Evolutionary conservation across 1,284 basidiomycete species (phyloP), one percentile per base, ranked within the genome.

Genomic region (Ceratobasidium sp.): DNA sequence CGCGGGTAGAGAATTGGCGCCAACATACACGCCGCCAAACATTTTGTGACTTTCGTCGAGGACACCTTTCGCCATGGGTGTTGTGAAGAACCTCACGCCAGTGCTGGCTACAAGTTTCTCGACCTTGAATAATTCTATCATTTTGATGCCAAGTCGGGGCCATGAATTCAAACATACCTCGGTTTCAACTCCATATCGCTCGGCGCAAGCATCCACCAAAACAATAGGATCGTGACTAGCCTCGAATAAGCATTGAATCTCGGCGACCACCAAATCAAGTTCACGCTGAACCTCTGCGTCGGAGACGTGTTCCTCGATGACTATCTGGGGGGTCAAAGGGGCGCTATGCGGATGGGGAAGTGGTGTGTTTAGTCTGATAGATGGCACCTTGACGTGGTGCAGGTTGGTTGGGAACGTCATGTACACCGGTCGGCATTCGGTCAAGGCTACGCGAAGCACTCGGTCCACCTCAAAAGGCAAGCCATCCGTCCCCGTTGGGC

Each of bases 11-110:
- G 87, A 91, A 77, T 94, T 87, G 3, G 87, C 87, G 1, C 95
- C 94, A 45, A 94, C 86, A 78, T 95, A 95, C 74, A 93, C 92
- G 16, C 96, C 96, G 70, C 95, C 95, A 80, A 92, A 98, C n/a
- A 93, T 87, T 21, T 88, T 85, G 73, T 92, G 89, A 53, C 85
- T 84, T 81, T 98, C 97, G 75, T 89, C 86, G 14, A 97, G 82
- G 0, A 90, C 85, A 0, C 90, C 88, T 81, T 97, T 97, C 48
- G 94, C 96, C 95, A 97, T 96, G 0, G 94, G 94, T 0, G 94
- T 87, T 16, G 88, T 90, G 90, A 71, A 96, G 91, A 57, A 94
- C 58, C 80, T 88, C 81, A 92, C 92, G 3, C 87, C 87, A 6
- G 92, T 93, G 59, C 84, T 84, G 72, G 86, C 82, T 62, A 93